Base-by-base conservation (phyloP, 257 asterid genomes). In the Solanum phureja region DNA sequence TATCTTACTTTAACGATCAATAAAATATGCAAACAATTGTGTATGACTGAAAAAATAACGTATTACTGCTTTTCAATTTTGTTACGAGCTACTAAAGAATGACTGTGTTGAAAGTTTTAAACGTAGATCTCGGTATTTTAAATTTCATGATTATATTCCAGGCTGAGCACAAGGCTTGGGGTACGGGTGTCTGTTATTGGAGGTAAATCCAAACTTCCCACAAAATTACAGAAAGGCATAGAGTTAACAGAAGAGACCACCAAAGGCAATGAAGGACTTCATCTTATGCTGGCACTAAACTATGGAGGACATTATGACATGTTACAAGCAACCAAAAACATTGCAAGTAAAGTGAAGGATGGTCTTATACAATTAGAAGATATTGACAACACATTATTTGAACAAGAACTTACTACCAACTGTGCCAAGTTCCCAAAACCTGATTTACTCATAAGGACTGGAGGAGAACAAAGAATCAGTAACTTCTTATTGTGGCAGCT, bases 401-500 rank as follows among this genome's bases (percentile, higher is more conserved):
- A 72, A 13, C 12, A 38, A 31, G 69, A 56, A 8, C 68, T 83
- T 1, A 18, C 42, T 38, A 72, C 85, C 4, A 88, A 40, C 0
- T 73, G 87, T 56, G 27, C 68, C 3, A 58, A 88, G 6, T 72
- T 71, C 3, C 85, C 87, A 3, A 35, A n/a, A 16, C 90, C 79
- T 6, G 85, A 88, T 38, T 88, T 83, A 23, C 68, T 88, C 5
- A 72, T 83, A 27, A 84, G 90, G 37, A 84, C 85, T 3, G 77
- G 85, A 1, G 90, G 87, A 3, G 85, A 88, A 38, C 49, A 84
- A 6, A 88, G 90, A 40, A 10, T 84, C 8, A 88, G 87, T 87
- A 84, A 83, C 62, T 83, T 87, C 87, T 21, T 87, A 83, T 79
- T 87, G 62, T 87, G 87, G 89, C 89, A 87, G 49, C 24, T 75